Evolutionary conservation across 2,329 filamentous ascomycete genomes (phyloP).

Genomic region (Beauveria sp.): DNA sequence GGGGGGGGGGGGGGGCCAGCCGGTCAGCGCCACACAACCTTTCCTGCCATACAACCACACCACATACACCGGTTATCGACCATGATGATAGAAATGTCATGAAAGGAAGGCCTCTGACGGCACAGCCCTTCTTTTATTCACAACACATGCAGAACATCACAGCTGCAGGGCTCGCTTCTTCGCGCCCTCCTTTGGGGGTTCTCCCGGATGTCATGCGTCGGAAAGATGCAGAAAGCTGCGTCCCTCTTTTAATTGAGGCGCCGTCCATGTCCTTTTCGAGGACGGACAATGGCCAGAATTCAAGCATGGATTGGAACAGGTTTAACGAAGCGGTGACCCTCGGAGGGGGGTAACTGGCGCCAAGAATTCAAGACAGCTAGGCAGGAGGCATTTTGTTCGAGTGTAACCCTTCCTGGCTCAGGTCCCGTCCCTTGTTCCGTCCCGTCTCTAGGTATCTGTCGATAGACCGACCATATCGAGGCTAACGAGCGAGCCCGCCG

Average conservation of each 20-base stretch:
- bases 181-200: neutral
- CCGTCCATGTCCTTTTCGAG: neutral
- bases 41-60: neutral
- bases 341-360: neutral
- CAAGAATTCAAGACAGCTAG: neutral
- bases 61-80: neutral
- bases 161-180: neutral
- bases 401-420: neutral
- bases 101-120: neutral
- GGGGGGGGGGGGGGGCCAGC: neutral
- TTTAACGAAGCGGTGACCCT: neutral
- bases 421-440: neutral
- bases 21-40: neutral
- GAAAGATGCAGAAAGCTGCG: neutral
- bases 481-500: neutral
- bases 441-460: neutral
- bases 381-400: neutral
- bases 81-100: neutral
- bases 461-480: neutral
- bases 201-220: neutral
- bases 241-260: neutral
- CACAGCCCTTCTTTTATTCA: neutral
- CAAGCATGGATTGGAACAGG: neutral
- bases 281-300: neutral
- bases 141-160: slow-evolving; percentile 5